Conservation (phyloP, 108 stramenopile genomes). For the Pseudonitzschia multiseries region DNA sequence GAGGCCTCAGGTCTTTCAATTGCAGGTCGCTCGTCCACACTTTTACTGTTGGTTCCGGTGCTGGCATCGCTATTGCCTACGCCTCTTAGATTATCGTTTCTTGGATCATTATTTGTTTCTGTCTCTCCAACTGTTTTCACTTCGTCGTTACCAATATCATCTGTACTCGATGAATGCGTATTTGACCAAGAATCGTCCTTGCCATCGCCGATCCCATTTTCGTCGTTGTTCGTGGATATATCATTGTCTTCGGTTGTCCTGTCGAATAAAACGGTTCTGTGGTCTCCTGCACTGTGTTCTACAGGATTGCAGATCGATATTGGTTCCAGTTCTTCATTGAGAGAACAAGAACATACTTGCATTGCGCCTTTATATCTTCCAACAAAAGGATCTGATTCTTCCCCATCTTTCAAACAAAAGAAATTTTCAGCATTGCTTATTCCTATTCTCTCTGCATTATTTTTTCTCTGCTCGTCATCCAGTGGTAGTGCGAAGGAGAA, state of each 20-base stretch:
- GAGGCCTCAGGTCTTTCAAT: too few relatives aligned
- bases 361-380: not conserved
- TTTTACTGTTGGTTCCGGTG: not conserved
- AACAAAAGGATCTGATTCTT: not conserved
- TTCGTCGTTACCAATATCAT: not conserved
- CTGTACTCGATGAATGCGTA: too few relatives aligned
- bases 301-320: not conserved
- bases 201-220: not conserved
- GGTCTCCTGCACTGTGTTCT: not conserved
- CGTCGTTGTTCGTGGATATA: not conserved
- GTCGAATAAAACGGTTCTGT: not conserved
- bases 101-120: not conserved
- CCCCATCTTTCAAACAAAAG: conserved; percentile 6
- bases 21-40: not conserved
- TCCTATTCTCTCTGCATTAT: not conserved
- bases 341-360: not conserved
- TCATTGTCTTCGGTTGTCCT: not conserved
- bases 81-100: not conserved
- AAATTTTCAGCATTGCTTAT: not conserved
- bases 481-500: not conserved
- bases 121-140: not conserved
- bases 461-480: not conserved
- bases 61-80: not conserved
- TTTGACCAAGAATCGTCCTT: not conserved
- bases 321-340: not conserved